Evolutionary conservation across 192 early-diverging fungal species (phyloP).

Genomic region (Entophlyctis helioformis): DNA sequence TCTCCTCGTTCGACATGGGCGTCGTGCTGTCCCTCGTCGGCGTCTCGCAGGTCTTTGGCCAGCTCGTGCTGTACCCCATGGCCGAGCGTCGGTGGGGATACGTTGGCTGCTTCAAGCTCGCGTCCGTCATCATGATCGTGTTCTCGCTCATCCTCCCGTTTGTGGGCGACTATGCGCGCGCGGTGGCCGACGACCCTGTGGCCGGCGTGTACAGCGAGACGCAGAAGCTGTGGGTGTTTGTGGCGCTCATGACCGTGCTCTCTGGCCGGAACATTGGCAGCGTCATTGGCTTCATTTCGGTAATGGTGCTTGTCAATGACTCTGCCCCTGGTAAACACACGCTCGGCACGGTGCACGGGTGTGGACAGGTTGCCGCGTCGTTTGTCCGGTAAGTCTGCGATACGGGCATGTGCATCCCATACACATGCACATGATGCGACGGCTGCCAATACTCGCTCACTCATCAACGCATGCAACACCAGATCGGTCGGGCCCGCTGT

Average conservation of each 20-base stretch:
- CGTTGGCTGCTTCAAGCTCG: constrained; percentile 3
- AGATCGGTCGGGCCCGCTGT: constrained; percentile 19
- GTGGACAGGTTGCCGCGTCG: constrained; percentile 13
- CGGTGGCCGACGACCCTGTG: not conserved
- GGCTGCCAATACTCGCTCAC: too few species aligned
- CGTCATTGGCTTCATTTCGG: constrained; percentile 18
- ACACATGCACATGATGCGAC: too few species aligned
- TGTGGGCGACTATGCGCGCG: constrained; percentile 5
- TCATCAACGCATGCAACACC: too few species aligned
- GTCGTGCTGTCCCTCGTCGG: constrained; percentile 10
- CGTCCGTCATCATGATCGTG: constrained; percentile 8
- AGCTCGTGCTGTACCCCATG: constrained; percentile 10
- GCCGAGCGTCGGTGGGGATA: constrained; percentile 3
- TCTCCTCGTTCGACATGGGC: constrained; percentile 7
- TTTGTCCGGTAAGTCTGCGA: too few species aligned
- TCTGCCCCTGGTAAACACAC: constrained; percentile 7
- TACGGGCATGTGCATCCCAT: too few species aligned
- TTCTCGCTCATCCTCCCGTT: constrained; percentile 9
- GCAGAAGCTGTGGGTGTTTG: too few species aligned
- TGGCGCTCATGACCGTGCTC: constrained; percentile 2
- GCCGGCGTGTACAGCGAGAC: too few species aligned
- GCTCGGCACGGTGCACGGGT: constrained; percentile 20
- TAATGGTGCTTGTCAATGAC: constrained; percentile 20
- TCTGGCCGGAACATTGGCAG: constrained; percentile 6
- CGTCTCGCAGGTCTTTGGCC: constrained; percentile 6